A percentile compares a stretch with the other conserved stretches of the same genome.
phyloP scores from a whole-genome alignment of 2,329 filamentous ascomycete species.

The Aspergillus oerlinghausenensis region DNA sequence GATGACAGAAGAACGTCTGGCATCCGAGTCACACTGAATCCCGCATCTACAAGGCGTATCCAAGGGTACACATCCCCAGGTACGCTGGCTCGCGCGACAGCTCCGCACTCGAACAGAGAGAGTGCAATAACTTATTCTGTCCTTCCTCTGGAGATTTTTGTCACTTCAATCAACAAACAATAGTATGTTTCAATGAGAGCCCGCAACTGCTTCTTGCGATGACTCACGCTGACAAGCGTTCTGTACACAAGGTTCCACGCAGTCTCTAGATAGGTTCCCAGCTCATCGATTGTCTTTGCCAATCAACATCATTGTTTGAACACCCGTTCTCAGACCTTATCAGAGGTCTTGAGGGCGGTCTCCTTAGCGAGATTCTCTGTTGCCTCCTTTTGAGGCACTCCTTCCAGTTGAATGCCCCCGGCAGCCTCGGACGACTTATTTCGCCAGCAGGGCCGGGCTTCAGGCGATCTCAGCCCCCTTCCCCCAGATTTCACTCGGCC shows the following conservation, averaged over 20 bases:
- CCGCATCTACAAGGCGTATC: conserved; percentile 1
- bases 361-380: conserved; percentile 9
- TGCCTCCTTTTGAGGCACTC: conserved; percentile 27
- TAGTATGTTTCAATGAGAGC: not conserved
- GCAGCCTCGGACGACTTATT: conserved; percentile 36
- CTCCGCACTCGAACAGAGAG: not conserved
- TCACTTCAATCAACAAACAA: not conserved
- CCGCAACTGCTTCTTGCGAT: not conserved
- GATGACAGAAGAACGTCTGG: not conserved
- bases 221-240: not conserved
- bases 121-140: not conserved
- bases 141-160: not conserved
- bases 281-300: conserved; percentile 2
- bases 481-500: conserved; percentile 23
- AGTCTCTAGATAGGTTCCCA: not conserved
- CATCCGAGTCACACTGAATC: not conserved
- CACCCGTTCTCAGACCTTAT: conserved; percentile 32
- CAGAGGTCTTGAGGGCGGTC: conserved; percentile 30
- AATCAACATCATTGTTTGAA: conserved; percentile 4
- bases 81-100: not conserved
- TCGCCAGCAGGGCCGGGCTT: conserved; percentile 34
- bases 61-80: not conserved
- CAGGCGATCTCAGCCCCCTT: conserved; percentile 28
- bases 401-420: conserved; percentile 40
- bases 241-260: not conserved